A percentile compares a stretch with the other conserved stretches of the same genome.
phyloP scores from a whole-genome alignment of 1,284 basidiomycete species.

The Pascua sp. region DNA sequence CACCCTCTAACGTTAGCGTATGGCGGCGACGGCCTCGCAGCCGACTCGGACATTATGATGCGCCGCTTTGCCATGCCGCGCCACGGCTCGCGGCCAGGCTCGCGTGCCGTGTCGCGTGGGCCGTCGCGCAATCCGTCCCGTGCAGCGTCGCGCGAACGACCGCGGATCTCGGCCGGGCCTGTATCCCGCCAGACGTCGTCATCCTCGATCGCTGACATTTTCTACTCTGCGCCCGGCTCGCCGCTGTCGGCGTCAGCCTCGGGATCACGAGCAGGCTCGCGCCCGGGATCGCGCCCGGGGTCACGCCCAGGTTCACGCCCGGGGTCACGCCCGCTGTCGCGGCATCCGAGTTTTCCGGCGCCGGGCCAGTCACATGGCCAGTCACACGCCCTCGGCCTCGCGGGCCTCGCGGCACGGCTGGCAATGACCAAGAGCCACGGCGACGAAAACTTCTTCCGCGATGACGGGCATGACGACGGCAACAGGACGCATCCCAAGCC shows the following conservation, averaged over 20 bases:
- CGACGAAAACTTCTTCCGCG: neutral
- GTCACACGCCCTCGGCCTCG: constrained; percentile 3
- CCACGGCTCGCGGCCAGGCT: constrained; percentile 12
- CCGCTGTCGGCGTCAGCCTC: constrained; percentile 9
- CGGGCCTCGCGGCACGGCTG: constrained; percentile 7
- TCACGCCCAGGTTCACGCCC: neutral
- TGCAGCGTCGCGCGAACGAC: constrained; percentile 4
- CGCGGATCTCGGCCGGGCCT: neutral
- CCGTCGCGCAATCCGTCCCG: constrained; percentile 7
- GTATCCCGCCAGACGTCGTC: constrained; percentile 13
- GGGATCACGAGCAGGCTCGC: too few relatives aligned
- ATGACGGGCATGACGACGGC: neutral
- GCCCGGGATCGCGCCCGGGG: neutral
- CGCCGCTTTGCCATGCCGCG: constrained; percentile 22
- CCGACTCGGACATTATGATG: constrained; percentile 27
- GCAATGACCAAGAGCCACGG: constrained; percentile 19
- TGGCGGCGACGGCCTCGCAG: constrained; percentile 27
- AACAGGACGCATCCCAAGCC: neutral
- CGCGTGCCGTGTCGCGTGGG: constrained; percentile 10
- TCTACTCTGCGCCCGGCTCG: constrained; percentile 38
- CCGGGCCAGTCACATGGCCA: neutral
- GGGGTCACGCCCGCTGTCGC: constrained; percentile 7
- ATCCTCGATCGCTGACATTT: constrained; percentile 46
- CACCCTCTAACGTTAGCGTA: constrained; percentile 18
- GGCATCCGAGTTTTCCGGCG: neutral